These are phyloP conservation scores for Russula abietina DNA, from an alignment of 768 basidiomycete genomes.

Conservation along the genomic window DNA sequence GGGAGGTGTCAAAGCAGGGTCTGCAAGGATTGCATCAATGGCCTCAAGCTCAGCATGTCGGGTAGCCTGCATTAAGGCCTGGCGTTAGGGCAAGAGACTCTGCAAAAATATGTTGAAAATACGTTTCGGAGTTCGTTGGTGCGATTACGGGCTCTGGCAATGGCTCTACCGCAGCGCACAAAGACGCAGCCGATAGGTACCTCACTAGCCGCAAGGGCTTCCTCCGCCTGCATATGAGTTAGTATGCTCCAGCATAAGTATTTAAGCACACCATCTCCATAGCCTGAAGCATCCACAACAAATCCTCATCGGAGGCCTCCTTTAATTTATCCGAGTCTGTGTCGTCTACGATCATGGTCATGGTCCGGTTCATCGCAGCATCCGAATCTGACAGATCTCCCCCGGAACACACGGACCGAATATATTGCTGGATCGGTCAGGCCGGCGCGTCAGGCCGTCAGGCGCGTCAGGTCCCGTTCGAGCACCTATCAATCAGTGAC, in stretches of 20 bases:
- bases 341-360: neutral
- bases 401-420: neutral
- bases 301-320: constrained; percentile 30
- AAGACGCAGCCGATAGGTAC: constrained; percentile 98
- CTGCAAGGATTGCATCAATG: constrained; percentile 77
- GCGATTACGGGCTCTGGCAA: constrained; percentile 85
- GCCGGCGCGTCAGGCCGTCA: too few species aligned
- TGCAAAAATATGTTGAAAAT: constrained; percentile 26
- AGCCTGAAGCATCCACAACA: constrained; percentile 78
- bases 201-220: constrained; percentile 78
- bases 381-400: too few species aligned
- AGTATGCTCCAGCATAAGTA: neutral
- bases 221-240: constrained; percentile 53
- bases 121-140: constrained; percentile 95
- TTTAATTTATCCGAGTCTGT: neutral
- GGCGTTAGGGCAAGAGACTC: constrained; percentile 11
- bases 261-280: constrained; percentile 62
- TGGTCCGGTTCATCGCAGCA: neutral
- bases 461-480: too few species aligned
- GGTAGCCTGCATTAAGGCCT: constrained; percentile 61
- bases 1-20: constrained; percentile 50
- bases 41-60: constrained; percentile 97
- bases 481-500: too few species aligned
- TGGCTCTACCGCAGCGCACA: constrained; percentile 66
- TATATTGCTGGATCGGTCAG: neutral